Base-by-base conservation (phyloP, 805 yeast genomes). In the Clavispora fructus region DNA sequence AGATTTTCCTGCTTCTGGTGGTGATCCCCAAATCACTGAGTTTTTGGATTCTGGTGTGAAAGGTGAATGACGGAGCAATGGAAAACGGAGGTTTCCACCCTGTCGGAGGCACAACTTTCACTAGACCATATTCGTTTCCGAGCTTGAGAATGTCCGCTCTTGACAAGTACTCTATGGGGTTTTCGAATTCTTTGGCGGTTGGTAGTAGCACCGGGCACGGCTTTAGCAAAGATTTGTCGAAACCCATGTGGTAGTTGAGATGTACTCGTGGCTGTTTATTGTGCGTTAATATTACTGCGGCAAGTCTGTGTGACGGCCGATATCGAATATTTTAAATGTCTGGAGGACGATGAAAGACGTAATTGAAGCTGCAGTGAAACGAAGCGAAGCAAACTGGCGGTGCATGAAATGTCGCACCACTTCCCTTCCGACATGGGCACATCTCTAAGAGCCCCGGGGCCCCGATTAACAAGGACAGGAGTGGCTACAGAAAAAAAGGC, bases 41-140 rank as follows among this genome's bases (percentile, higher is more conserved):
- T 40, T 73, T 77, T 59, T 86, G 94, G n/a, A 82, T 59, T 45
- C 95, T 63, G 8, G 89, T 84, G 50, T 79, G 82, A 58, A 87
- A 86, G 41, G 64, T 72, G 62, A 86, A 85, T 7, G 65, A 56
- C 40, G 70, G 67, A 41, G 84, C 72, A 17, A 85, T 65, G 45
- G 80, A 72, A 51, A 84, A 74, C 0, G 79, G 79, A 0, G 84
- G 83, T 40, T 58, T 59, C 82, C 83, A 79, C n/a, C 56, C 63
- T 14, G 51, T 45, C 0, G 84, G 84, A 6, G 84, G 84, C 8
- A 69, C 66, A 2, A 79, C 55, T 54, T 79, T 79, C 28, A 79
- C 60, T n/a, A 79, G 65, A 2, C 84, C 84, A 54, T 62, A 77
- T 42, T 68, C 54, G 8, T 63, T 62, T 5, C 83, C 84, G 32